Evolutionary conservation across 192 early-diverging fungal genomes (phyloP).

Genomic region (Polychytrium aggregatum): DNA sequence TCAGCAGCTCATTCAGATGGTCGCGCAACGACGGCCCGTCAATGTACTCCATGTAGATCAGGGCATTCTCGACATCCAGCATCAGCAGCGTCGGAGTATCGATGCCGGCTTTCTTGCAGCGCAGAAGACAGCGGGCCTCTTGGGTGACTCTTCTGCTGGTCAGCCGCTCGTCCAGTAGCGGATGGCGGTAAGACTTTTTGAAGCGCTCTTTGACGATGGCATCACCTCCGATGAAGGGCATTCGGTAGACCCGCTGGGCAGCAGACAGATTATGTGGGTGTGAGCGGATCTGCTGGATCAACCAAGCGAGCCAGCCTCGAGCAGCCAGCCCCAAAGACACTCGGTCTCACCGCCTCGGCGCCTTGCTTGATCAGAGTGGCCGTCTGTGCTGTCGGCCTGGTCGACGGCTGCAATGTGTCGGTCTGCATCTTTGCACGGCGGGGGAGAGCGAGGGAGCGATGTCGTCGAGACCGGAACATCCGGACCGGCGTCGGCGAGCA

Average conservation of each 20-base stretch:
- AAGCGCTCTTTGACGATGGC: conserved; percentile 88
- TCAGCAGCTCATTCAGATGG: too few relatives aligned
- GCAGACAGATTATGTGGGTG: background rate
- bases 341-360: conserved; percentile 64
- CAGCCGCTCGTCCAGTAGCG: conserved; percentile 74
- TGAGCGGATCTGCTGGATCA: background rate
- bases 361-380: conserved; percentile 66
- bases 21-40: conserved; percentile 68
- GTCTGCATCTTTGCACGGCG: too few relatives aligned
- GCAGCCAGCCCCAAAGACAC: background rate
- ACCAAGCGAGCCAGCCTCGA: background rate
- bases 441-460: too few relatives aligned
- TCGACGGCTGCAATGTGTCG: too few relatives aligned
- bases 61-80: conserved; percentile 54
- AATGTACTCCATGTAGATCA: conserved; percentile 89
- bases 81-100: conserved; percentile 74
- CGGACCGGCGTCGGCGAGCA: too few relatives aligned
- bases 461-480: too few relatives aligned
- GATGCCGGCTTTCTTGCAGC: conserved; percentile 59
- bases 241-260: conserved; percentile 63
- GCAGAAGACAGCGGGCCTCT: conserved; percentile 74
- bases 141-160: conserved; percentile 66
- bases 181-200: conserved; percentile 83
- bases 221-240: conserved; percentile 42
- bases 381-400: too few relatives aligned